These are phyloP conservation scores for Atkinsonella texensis DNA, from an alignment of 2,329 filamentous ascomycete species.

Conservation along the genomic window DNA sequence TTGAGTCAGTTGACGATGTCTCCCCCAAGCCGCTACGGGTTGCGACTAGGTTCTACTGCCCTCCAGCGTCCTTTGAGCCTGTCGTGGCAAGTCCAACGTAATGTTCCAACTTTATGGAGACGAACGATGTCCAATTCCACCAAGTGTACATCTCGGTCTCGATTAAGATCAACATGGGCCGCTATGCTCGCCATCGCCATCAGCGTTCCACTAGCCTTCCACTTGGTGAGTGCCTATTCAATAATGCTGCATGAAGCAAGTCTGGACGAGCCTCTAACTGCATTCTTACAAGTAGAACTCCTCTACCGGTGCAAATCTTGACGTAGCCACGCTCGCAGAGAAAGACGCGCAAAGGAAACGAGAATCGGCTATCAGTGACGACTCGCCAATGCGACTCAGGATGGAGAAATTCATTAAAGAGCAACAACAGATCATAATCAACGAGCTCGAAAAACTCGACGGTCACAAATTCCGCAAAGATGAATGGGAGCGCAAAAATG, in stretches of 20 bases:
- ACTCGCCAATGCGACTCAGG: slow-evolving; percentile 89
- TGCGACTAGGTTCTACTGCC: background rate
- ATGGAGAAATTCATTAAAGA: slow-evolving; percentile 96
- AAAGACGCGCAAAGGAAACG: slow-evolving; percentile 72
- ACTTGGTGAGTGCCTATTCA: slow-evolving; percentile 1
- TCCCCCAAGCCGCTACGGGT: background rate
- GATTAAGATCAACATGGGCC: background rate
- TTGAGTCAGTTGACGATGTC: background rate
- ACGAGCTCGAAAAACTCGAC: slow-evolving; percentile 72
- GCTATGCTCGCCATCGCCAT: background rate
- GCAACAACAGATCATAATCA: slow-evolving; percentile 80
- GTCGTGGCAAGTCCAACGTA: background rate
- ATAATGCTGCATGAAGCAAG: background rate
- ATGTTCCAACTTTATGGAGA: background rate
- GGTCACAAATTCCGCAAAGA: slow-evolving; percentile 72
- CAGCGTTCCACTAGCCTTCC: slow-evolving; percentile 2
- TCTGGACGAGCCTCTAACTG: background rate
- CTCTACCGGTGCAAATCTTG: slow-evolving; percentile 35
- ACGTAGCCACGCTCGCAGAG: slow-evolving; percentile 66
- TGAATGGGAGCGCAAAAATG: slow-evolving; percentile 76
- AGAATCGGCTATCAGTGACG: slow-evolving; percentile 51
- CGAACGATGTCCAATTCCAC: background rate
- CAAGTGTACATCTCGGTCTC: background rate
- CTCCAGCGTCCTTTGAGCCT: background rate
- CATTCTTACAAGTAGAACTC: slow-evolving; percentile 21